Evolutionary conservation across 1,284 basidiomycete genomes (phyloP), one percentile per base, ranked within the genome.

Genomic region (Lentinula novae-zelandiae): DNA sequence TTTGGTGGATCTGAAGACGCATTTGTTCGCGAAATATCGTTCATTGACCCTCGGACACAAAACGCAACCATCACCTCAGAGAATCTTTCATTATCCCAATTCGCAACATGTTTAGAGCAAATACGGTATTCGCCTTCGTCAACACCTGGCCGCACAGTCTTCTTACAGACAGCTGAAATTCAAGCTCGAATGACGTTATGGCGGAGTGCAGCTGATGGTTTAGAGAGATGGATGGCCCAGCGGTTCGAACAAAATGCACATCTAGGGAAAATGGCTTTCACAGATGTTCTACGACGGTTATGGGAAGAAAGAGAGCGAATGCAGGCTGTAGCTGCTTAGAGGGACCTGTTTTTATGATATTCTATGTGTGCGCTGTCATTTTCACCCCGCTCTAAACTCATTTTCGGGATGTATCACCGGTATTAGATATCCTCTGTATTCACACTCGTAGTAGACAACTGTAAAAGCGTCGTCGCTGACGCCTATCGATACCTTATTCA

Each of bases 11-110:
- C 90, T 64, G 92, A 95, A 73, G 93, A 96, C 66, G 94, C 96
- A 7, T 97, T 93, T 70, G 93, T 97, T 1, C 87, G 95, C 53
- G 95, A 98, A 76, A 90, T 98, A 63, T 93, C 93, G 9, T 96
- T 95, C 71, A 81, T 96, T 49, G 93, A 96, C 72, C 94, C 94
- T 0, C 77, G 84, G 58, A 85, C 82, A 33, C 87, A 89, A 74
- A 86, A 83, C 53, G 90, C 90, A 38, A 87, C 87, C 63, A 93
- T 97, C 72, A 89, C 88, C 20, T 93, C 93, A 22, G 88, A 94
- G 73, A 97, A 96, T 75, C 87, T 97, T 57, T 92, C 91, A 22
- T 78, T 96, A 50, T 93, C 92, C 13, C 90, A 96, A 75, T 93
- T 94, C 69, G 89, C 91, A 58, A 90, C 91, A 36, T 94, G 93